Base-by-base conservation (phyloP, 768 basidiomycete genomes). In the Suillus brevipes region DNA sequence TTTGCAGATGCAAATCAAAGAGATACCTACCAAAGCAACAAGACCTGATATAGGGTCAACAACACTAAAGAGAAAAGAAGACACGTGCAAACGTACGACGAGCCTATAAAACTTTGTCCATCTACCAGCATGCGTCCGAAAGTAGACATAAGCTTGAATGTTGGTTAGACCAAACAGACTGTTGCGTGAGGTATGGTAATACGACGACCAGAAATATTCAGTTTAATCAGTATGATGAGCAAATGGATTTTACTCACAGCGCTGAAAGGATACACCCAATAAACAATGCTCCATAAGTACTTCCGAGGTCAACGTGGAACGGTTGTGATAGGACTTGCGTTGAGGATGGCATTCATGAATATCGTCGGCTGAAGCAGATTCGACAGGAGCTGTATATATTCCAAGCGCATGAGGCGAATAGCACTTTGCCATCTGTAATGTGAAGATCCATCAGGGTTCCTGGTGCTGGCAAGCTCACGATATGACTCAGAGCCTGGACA, bases 21-120 rank as follows among this genome's bases (percentile, higher is more conserved):
- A 16, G 9, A 18, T 23, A 61, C 65, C 43, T 37, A 66, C 66
- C 66, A 67, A 31, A 66, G 56, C 10, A 43, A 67, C 20, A 34
- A 28, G 47, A 66, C 49, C 66, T 66, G 25, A 6, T n/a, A 16
- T 34, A 23, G 34, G 18, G 37, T 63, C 37, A 63, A 42, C 9
- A n/a, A 20, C 34, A 31, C 37, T n/a, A 20, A 28, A 6, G 12
- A 12, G 37, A 63, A 38, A 4, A 28, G 10, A 62, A 38, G 18
- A 10, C 16, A 61, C 2, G 12, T 4, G 18, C 14, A 14, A 34
- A 57, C 62, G 50, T 63, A 63, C 62, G 6, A 63, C 9, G 18
- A 63, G 3, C 34, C 38, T 63, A 16, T 60, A 63, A 60, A 40
- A 31, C 23, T 4, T 18, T 14, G 38, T 40, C 20, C 62, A 31